Evolutionary conservation across 129 eudicot species (phyloP).

Genomic region (Escallonia rubra): DNA sequence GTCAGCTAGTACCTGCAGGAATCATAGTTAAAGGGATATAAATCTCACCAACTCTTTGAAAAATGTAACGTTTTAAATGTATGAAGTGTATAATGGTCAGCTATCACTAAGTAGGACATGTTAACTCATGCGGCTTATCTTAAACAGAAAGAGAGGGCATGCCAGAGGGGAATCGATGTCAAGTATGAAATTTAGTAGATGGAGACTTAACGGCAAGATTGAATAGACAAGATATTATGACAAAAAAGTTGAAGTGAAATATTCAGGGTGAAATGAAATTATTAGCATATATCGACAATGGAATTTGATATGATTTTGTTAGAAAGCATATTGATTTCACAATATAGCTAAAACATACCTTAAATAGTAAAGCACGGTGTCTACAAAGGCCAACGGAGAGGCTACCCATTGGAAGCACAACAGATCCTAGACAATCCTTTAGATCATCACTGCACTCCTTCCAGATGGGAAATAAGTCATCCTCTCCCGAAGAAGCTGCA

Average conservation of each 20-base stretch:
- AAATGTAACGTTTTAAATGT: neutral
- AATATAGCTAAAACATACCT: constrained; percentile 40
- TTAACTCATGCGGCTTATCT: too few species aligned
- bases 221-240: too few species aligned
- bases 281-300: neutral
- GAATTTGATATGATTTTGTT: neutral
- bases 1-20: constrained; percentile 79
- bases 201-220: too few species aligned
- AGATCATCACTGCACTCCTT: constrained; percentile 64
- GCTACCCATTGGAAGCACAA: constrained; percentile 79
- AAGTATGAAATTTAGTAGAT: too few species aligned
- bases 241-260: too few species aligned
- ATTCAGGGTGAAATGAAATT: too few species aligned
- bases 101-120: too few species aligned
- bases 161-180: too few species aligned
- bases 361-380: constrained; percentile 83
- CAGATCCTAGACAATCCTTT: constrained; percentile 60
- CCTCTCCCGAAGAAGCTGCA: constrained; percentile 64
- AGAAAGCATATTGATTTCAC: neutral
- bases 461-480: constrained; percentile 58
- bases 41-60: neutral
- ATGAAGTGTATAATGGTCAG: too few species aligned
- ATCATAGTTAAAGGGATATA: constrained; percentile 10
- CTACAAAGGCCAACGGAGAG: constrained; percentile 83
- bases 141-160: too few species aligned